These are phyloP conservation scores for Colletotrichum lupini DNA, from an alignment of 2,329 filamentous ascomycete genomes.

Conservation along the genomic window DNA sequence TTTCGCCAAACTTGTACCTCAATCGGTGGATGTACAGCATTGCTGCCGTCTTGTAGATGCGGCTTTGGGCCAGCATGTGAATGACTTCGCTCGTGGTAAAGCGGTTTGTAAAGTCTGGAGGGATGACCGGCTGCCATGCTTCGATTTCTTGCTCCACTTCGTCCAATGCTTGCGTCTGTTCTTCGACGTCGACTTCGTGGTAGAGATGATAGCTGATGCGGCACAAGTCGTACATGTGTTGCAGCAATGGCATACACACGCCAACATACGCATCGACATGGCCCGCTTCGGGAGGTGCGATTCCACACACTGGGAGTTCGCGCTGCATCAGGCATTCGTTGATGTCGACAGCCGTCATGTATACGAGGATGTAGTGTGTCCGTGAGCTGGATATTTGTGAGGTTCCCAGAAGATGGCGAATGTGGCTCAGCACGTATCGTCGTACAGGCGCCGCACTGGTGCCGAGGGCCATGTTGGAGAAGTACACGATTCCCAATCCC, in stretches of 20 bases:
- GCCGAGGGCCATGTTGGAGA: conserved; percentile 33
- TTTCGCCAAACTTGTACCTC: conserved; percentile 37
- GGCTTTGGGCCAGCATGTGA: conserved; percentile 44
- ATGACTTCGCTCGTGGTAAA: conserved; percentile 40
- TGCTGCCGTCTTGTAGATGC: conserved; percentile 38
- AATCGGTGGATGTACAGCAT: conserved; percentile 41
- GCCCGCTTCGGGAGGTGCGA: conserved; percentile 20
- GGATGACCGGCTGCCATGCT: conserved; percentile 39
- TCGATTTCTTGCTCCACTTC: conserved; percentile 33
- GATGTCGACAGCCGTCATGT: conserved; percentile 41
- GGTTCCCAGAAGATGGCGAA: conserved; percentile 27
- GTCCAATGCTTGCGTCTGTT: conserved; percentile 23
- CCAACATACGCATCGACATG: conserved; percentile 42
- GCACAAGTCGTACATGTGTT: conserved; percentile 41
- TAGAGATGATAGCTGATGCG: conserved; percentile 38
- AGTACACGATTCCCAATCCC: conserved; percentile 27
- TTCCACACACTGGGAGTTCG: conserved; percentile 38
- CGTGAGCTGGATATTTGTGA: conserved; percentile 21
- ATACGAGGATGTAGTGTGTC: conserved; percentile 33
- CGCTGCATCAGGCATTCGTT: conserved; percentile 39
- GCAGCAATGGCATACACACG: conserved; percentile 39
- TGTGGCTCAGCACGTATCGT: conserved; percentile 29
- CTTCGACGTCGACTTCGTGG: conserved; percentile 20
- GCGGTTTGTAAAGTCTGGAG: conserved; percentile 34
- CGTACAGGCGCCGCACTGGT: conserved; percentile 31